Evolutionary conservation across 2,329 filamentous ascomycete genomes (phyloP).

Genomic region (Aphanoascus verrucosus): DNA sequence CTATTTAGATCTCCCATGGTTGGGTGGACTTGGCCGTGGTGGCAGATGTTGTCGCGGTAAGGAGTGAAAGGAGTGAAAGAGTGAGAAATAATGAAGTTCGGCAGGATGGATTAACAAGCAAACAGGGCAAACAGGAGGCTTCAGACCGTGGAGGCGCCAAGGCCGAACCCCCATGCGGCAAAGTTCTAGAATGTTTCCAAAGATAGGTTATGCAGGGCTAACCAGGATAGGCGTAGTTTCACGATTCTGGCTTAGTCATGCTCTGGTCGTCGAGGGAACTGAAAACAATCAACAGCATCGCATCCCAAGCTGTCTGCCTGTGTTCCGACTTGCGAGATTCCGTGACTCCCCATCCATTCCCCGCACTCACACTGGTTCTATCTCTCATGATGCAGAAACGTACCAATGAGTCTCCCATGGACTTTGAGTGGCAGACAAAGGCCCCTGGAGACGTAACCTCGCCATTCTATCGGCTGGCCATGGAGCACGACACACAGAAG

Average conservation of each 20-base stretch:
- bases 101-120: not conserved
- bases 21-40: too few relatives aligned
- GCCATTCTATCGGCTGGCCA: constrained; percentile 39
- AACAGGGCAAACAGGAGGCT: not conserved
- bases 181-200: not conserved
- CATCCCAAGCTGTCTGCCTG: not conserved
- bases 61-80: too few relatives aligned
- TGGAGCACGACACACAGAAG: constrained; percentile 30
- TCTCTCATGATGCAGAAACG: constrained; percentile 27
- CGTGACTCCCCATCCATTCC: not conserved
- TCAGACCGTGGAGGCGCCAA: constrained; percentile 2
- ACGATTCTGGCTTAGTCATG: not conserved
- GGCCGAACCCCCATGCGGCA: not conserved
- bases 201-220: not conserved
- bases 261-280: constrained; percentile 12
- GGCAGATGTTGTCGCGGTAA: too few relatives aligned
- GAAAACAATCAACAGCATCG: not conserved
- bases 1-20: too few relatives aligned
- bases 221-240: not conserved
- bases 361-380: not conserved
- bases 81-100: too few relatives aligned
- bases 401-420: constrained; percentile 40
- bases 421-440: constrained; percentile 40
- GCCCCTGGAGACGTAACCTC: constrained; percentile 38
- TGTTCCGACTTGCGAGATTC: too few relatives aligned